Evolutionary conservation across 148 eudicot species (phyloP), one percentile per base, ranked within the genome.

Genomic region (Mesembryanthemum crystallinum): DNA sequence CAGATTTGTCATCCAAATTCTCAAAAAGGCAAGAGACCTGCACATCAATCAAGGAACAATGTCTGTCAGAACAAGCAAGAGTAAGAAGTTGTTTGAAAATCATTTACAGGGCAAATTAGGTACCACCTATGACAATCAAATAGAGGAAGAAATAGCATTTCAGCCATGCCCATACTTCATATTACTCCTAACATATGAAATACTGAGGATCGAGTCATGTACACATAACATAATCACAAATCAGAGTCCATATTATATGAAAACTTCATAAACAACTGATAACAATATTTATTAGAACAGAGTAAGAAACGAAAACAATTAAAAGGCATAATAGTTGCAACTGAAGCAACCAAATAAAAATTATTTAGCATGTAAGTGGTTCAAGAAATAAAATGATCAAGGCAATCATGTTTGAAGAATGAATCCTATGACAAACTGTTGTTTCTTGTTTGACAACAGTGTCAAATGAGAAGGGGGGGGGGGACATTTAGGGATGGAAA

Each of bases 11-110:
- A 82, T 86, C 79, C 55, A 79, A 78, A 78, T 85, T 83, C 79
- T 89, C 93, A 71, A 89, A 81, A 67, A 95, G 90, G 79, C 77
- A 88, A 75, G 90, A 89, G 39, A 92, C 90, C 98, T 95, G 89
- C 81, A 86, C 30, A 8, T 6, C 57, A 64, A 72, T 52, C 37
- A 33, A 63, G 23, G 52, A 70, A 54, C 27, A 1, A 5, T 17
- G 28, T 57, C 28, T 37, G 32, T 20, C 25, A 3, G 28, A 55
- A 74, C 25, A 18, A 73, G 23, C 37, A 75, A 39, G 12, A 29
- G 39, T 21, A 33, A 23, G 51, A 28, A 72, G 27, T 21, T 23
- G 14, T 35, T 52, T 14, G n/a, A n/a, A n/a, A n/a, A n/a, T n/a
- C n/a, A n/a, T n/a, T n/a, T n/a, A 49, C 18, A 30, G 0, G 18